Percentiles rank a stretch among this genome's conserved stretches.
phyloP scores from a whole-genome alignment of 805 yeast genomes.

The Hanseniaspora jakobsenii region DNA sequence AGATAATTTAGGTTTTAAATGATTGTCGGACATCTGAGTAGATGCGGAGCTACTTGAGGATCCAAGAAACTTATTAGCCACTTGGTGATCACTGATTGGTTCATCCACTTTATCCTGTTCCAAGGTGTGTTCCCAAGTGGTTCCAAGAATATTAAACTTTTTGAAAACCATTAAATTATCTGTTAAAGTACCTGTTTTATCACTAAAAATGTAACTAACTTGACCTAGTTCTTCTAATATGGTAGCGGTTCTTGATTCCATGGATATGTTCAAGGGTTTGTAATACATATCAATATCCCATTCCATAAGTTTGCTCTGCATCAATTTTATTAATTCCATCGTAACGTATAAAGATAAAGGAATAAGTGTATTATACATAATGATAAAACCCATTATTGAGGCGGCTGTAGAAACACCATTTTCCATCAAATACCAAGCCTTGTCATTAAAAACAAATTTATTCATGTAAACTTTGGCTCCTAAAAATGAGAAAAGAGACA shows the following conservation, averaged over 20 bases:
- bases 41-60: not conserved
- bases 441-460: constrained; percentile 28
- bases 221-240: constrained; percentile 95
- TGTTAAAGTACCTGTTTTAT: constrained; percentile 93
- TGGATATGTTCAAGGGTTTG: constrained; percentile 69
- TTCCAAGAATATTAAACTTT: constrained; percentile 76
- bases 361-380: constrained; percentile 93
- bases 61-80: constrained; percentile 16
- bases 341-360: constrained; percentile 92
- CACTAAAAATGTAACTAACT: constrained; percentile 87
- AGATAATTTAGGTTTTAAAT: not conserved
- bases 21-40: not conserved
- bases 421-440: constrained; percentile 61
- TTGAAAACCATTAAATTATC: constrained; percentile 90
- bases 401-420: constrained; percentile 77
- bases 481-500: constrained; percentile 72
- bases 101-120: constrained; percentile 27
- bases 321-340: constrained; percentile 85
- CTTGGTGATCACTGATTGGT: constrained; percentile 20
- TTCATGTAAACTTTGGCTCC: constrained; percentile 51
- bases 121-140: constrained; percentile 75
- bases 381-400: constrained; percentile 86
- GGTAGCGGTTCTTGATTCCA: constrained; percentile 90
- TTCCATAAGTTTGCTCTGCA: constrained; percentile 70
- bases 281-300: constrained; percentile 94